Conservation (phyloP, 2,329 filamentous ascomycete genomes). For the Simplicillium sp. region DNA sequence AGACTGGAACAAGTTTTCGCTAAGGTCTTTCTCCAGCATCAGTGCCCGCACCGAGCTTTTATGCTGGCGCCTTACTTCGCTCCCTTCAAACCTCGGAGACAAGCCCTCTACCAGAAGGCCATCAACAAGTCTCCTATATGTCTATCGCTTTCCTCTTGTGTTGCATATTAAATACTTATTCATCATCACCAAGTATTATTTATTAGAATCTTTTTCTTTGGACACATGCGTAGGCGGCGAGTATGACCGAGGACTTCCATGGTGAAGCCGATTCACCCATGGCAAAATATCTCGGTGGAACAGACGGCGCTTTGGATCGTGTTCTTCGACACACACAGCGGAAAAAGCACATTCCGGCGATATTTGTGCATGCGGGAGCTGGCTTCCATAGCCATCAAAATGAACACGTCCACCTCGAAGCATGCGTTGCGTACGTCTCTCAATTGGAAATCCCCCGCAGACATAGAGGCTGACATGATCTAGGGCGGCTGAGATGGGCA, state of each 20-base stretch:
- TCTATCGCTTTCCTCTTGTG: no score
- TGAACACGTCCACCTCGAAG: conserved; percentile 72
- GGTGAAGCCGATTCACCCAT: conserved; percentile 30
- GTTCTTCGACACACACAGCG: conserved; percentile 24
- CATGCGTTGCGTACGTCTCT: conserved; percentile 70
- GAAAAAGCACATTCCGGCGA: conserved; percentile 48
- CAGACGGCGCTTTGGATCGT: conserved; percentile 32
- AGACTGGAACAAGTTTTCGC: no score
- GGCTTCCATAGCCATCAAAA: conserved; percentile 88
- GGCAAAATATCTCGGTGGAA: conserved; percentile 32
- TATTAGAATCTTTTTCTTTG: no score
- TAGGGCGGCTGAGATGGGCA: conserved; percentile 76
- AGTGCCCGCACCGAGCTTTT: no score
- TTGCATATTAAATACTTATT: no score
- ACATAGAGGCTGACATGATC: conserved; percentile 5
- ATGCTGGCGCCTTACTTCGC: no score
- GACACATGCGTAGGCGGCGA: conserved; percentile 6
- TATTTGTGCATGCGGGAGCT: conserved; percentile 93
- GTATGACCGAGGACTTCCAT: conserved; percentile 20
- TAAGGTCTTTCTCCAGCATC: no score
- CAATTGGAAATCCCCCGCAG: not conserved
- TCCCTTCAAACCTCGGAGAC: no score
- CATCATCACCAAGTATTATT: no score
- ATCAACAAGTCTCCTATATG: no score
- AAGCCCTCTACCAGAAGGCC: no score